Conservation (phyloP, 345 rosid species). For the Salix viminalis region DNA sequence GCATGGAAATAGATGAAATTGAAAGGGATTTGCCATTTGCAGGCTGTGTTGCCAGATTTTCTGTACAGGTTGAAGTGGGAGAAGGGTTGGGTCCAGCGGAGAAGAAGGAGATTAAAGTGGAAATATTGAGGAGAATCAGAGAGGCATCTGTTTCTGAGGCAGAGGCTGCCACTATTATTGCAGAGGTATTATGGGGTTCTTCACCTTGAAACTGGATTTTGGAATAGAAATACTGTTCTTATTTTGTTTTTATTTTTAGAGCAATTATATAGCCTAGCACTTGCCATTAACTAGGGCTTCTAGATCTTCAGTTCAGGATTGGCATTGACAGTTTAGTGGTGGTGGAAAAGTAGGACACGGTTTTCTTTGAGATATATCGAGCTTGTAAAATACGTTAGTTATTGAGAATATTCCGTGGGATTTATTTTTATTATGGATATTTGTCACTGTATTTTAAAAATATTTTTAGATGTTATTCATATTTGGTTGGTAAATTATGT, state of each 20-base stretch:
- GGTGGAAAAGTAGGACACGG: too few species aligned
- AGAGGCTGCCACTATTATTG: conserved; percentile 37
- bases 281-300: too few species aligned
- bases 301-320: too few species aligned
- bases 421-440: too few species aligned
- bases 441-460: too few species aligned
- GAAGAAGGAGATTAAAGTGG: conserved; percentile 37
- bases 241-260: background rate
- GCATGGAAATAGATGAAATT: background rate
- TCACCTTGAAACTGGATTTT: conserved; percentile 30
- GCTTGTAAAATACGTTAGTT: too few species aligned
- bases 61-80: conserved; percentile 52
- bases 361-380: too few species aligned
- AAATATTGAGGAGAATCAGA: conserved; percentile 40
- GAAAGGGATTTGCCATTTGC: conserved; percentile 20
- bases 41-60: conserved; percentile 39
- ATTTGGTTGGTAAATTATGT: too few species aligned
- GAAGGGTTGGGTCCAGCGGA: conserved; percentile 40
- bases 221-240: background rate
- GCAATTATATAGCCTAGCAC: too few species aligned
- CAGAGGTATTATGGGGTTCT: conserved; percentile 58
- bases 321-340: too few species aligned
- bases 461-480: too few species aligned
- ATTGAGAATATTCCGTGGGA: too few species aligned
- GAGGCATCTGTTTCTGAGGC: conserved; percentile 44